A percentile compares a stretch with the other conserved stretches of the same genome.
Evolutionary conservation across 345 rosid species (phyloP).

Genomic region (Salix purpurea): DNA sequence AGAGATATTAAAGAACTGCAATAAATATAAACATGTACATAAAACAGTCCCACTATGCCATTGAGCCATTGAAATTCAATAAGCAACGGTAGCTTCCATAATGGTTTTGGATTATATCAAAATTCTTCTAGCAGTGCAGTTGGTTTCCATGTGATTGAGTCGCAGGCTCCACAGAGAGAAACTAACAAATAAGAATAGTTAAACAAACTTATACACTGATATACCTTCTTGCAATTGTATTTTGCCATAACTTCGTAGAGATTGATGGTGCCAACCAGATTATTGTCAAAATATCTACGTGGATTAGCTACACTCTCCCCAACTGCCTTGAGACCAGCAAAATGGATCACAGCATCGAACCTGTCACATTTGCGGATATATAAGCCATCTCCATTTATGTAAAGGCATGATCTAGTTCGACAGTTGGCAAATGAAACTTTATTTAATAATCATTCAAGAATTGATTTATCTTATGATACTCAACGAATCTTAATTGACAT

Average conservation of each 20-base stretch:
- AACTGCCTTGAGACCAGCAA: constrained; percentile 93
- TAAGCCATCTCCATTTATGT: background rate
- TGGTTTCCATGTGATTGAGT: background rate
- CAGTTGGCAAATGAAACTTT: no score
- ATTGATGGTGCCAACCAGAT: constrained; percentile 71
- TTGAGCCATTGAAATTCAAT: background rate
- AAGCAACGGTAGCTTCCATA: background rate
- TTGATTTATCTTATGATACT: background rate
- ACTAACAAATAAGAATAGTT: background rate
- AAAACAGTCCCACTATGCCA: background rate
- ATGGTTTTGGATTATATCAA: background rate
- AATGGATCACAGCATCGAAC: constrained; percentile 92
- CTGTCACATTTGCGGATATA: constrained; percentile 31
- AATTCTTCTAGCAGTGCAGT: background rate
- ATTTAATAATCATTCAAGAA: background rate
- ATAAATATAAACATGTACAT: background rate
- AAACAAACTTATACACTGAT: background rate
- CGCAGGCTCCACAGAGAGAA: background rate
- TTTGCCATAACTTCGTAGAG: constrained; percentile 69
- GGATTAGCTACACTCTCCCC: constrained; percentile 81
- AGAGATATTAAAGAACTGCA: background rate
- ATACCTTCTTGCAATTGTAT: constrained; percentile 66
- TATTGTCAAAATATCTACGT: constrained; percentile 75
- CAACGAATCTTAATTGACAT: background rate
- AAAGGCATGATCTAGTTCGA: background rate